phyloP scores from a whole-genome alignment of 176 grass and related monocot genomes.

The Triticum timopheevii region DNA sequence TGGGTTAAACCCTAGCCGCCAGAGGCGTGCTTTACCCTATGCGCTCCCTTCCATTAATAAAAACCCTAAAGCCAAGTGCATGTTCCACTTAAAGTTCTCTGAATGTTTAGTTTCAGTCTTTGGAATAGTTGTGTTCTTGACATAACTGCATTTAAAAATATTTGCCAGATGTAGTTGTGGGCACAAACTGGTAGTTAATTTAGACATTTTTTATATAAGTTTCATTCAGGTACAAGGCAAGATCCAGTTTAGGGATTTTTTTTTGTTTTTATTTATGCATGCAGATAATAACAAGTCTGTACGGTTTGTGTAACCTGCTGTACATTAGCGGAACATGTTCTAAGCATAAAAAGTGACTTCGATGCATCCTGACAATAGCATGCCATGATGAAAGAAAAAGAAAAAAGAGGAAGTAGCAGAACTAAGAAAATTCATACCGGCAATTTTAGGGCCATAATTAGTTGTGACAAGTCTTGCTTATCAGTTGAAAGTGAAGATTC shows the following conservation, averaged over 20 bases:
- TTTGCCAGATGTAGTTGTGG: no score
- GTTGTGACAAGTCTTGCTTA: conserved; percentile 53
- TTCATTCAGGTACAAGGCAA: not conserved
- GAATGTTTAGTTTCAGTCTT: no score
- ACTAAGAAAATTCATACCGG: conserved; percentile 46
- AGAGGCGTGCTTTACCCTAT: no score
- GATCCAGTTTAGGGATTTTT: not conserved
- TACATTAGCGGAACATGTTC: not conserved
- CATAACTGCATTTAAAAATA: no score
- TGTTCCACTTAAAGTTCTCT: no score
- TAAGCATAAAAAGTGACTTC: not conserved
- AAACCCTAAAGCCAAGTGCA: no score
- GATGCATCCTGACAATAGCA: not conserved
- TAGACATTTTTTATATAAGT: not conserved
- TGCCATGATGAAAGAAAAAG: not conserved
- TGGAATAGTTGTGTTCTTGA: no score
- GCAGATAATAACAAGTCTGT: no score
- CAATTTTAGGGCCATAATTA: conserved; percentile 50
- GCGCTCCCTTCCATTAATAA: no score
- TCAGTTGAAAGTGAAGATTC: conserved; percentile 46
- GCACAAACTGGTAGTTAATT: no score
- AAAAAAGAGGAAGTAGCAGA: not conserved
- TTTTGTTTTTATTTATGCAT: not conserved
- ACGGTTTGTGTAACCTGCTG: not conserved
- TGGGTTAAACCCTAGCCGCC: no score